Evolutionary conservation across 257 asterid species (phyloP).

Genomic region (Echium plantagineum): DNA sequence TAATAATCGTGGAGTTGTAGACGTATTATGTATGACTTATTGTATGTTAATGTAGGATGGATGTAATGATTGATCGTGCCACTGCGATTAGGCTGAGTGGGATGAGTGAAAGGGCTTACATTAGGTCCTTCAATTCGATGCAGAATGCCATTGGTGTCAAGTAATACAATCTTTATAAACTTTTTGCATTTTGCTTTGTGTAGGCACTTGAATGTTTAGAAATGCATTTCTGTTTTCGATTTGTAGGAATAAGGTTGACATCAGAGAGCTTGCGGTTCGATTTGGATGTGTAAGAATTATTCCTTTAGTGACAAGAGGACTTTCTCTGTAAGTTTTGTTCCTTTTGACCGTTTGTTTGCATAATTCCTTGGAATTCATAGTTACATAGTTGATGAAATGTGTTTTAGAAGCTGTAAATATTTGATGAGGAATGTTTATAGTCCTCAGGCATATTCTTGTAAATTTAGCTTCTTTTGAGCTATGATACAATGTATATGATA

Average conservation of each 20-base stretch:
- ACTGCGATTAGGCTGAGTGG: slow-evolving; percentile 72
- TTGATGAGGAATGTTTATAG: background rate
- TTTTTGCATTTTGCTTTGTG: background rate
- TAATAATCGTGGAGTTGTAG: too few relatives aligned
- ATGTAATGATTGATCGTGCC: slow-evolving; percentile 61
- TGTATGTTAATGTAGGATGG: slow-evolving; percentile 48
- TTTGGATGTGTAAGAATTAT: slow-evolving; percentile 84
- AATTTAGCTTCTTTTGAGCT: background rate
- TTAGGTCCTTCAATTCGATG: slow-evolving; percentile 79
- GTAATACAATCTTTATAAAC: slow-evolving; percentile 25
- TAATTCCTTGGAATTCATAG: background rate
- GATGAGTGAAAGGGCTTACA: slow-evolving; percentile 79
- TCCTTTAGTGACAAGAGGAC: slow-evolving; percentile 63
- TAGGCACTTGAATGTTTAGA: background rate
- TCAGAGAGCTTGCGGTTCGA: slow-evolving; percentile 82
- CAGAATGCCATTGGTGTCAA: slow-evolving; percentile 85
- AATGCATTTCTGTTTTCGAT: background rate
- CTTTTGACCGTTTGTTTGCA: background rate
- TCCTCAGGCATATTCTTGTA: background rate
- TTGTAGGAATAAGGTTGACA: slow-evolving; percentile 73
- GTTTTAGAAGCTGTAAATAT: background rate
- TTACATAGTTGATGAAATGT: background rate
- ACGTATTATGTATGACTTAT: background rate
- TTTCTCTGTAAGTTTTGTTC: slow-evolving; percentile 46
- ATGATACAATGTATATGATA: background rate